Evolutionary conservation across 2,329 filamentous ascomycete species (phyloP).

Genomic region (Cladophialophora chaetospira): DNA sequence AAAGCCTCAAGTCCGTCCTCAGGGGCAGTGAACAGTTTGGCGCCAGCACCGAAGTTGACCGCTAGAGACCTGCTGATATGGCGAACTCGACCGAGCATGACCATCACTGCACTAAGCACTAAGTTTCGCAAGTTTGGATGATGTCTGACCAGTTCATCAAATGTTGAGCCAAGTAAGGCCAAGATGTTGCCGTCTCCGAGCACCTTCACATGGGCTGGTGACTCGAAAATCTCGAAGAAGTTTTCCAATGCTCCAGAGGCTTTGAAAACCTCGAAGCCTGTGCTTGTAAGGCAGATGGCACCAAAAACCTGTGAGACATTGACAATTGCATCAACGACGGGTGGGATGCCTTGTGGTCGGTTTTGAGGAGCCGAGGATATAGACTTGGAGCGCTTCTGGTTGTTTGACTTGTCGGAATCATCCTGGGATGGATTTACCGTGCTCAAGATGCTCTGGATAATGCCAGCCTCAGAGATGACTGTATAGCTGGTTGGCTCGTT

Average conservation of each 20-base stretch:
- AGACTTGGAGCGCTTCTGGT: conserved; percentile 37
- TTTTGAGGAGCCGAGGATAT: conserved; percentile 38
- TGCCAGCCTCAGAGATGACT: conserved; percentile 88
- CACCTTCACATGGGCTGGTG: conserved; percentile 80
- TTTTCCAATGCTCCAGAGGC: conserved; percentile 78
- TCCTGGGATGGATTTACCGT: conserved; percentile 55
- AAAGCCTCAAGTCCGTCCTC: conserved; percentile 55
- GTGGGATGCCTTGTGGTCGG: conserved; percentile 72
- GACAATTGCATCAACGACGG: conserved; percentile 85
- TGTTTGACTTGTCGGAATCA: conserved; percentile 42
- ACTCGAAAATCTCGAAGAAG: conserved; percentile 97
- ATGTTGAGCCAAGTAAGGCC: conserved; percentile 74
- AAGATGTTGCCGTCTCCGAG: conserved; percentile 78
- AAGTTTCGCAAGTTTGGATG: conserved; percentile 79
- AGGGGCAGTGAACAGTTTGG: conserved; percentile 70
- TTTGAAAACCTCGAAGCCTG: conserved; percentile 84
- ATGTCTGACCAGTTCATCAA: conserved; percentile 93
- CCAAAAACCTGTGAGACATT: conserved; percentile 86
- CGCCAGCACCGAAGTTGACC: conserved; percentile 69
- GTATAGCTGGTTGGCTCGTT: conserved; percentile 98
- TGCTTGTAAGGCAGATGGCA: conserved; percentile 87
- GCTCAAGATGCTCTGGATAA: conserved; percentile 83
- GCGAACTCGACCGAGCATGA: conserved; percentile 82
- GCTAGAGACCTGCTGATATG: conserved; percentile 73
- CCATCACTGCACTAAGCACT: conserved; percentile 81